Conservation (phyloP, 441 rosid species). For the Populus hybrid region DNA sequence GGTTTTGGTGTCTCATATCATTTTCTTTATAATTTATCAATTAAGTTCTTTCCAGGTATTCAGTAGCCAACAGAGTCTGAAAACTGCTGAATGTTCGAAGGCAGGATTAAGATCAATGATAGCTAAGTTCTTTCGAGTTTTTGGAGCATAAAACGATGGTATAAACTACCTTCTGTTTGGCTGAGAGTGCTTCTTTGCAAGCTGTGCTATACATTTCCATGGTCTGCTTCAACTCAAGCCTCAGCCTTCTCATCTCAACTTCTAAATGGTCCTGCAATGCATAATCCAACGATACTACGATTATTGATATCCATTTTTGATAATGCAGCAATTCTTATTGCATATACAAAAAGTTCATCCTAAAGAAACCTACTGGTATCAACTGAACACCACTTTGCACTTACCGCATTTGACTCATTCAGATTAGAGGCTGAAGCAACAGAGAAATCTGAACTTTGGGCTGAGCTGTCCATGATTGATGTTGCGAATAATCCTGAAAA, state of each 20-base stretch:
- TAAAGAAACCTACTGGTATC: neutral
- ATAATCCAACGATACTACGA: conserved; percentile 6
- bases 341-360: neutral
- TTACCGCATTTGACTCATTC: conserved; percentile 40
- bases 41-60: neutral
- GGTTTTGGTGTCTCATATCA: neutral
- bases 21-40: neutral
- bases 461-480: conserved; percentile 44
- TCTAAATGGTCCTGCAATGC: conserved; percentile 57
- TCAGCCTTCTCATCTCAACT: conserved; percentile 81
- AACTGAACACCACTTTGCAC: conserved; percentile 6
- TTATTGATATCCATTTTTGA: neutral
- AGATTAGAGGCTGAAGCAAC: conserved; percentile 27
- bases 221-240: conserved; percentile 81
- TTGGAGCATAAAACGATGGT: neutral
- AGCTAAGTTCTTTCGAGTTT: neutral
- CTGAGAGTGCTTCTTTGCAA: conserved; percentile 80
- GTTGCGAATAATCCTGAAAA: conserved; percentile 11
- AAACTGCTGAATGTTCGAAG: neutral
- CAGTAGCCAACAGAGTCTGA: neutral
- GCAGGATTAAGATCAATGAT: neutral
- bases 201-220: conserved; percentile 87
- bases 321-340: neutral
- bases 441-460: conserved; percentile 34
- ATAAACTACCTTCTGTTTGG: conserved; percentile 55